phyloP scores from a whole-genome alignment of 2,329 filamentous ascomycete species.

The Cyphellophora attinorum region DNA sequence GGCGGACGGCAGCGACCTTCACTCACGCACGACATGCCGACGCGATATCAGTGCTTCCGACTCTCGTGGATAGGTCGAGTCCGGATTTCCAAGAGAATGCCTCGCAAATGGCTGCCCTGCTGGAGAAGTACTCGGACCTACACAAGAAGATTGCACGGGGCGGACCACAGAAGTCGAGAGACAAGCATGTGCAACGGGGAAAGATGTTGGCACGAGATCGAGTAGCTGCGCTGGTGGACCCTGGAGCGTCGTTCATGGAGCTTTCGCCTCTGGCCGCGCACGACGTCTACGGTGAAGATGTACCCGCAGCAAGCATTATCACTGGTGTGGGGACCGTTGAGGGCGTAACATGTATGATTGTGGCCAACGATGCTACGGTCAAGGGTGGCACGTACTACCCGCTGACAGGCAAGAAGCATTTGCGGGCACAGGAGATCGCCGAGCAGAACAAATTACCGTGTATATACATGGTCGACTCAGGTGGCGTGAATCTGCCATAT shows the following conservation, averaged over 20 bases:
- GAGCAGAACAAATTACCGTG: slow-evolving; percentile 76
- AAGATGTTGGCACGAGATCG: slow-evolving; percentile 94
- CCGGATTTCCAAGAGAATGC: slow-evolving; percentile 75
- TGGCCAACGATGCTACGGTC: slow-evolving; percentile 93
- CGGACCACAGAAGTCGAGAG: slow-evolving; percentile 68
- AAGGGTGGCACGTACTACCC: slow-evolving; percentile 97
- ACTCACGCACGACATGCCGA: slow-evolving; percentile 71
- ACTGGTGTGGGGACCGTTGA: slow-evolving; percentile 85
- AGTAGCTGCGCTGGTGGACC: slow-evolving; percentile 77
- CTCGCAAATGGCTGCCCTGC: slow-evolving; percentile 63
- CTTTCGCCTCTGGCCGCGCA: slow-evolving; percentile 86
- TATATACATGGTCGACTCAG: slow-evolving; percentile 93
- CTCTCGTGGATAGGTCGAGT: slow-evolving; percentile 65
- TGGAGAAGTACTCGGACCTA: slow-evolving; percentile 58
- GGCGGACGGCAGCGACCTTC: slow-evolving; percentile 58
- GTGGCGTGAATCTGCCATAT: slow-evolving; percentile 87
- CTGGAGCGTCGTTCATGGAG: slow-evolving; percentile 83
- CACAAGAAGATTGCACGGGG: slow-evolving; percentile 65
- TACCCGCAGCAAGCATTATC: slow-evolving; percentile 83
- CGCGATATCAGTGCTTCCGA: slow-evolving; percentile 71
- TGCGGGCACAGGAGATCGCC: slow-evolving; percentile 83
- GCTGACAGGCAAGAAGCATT: slow-evolving; percentile 94
- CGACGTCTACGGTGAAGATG: slow-evolving; percentile 78
- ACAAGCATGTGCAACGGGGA: slow-evolving; percentile 77
- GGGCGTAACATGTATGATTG: slow-evolving; percentile 83